These are phyloP conservation scores for Naganishia kalamii DNA, from an alignment of 768 basidiomycete genomes.

Conservation along the genomic window DNA sequence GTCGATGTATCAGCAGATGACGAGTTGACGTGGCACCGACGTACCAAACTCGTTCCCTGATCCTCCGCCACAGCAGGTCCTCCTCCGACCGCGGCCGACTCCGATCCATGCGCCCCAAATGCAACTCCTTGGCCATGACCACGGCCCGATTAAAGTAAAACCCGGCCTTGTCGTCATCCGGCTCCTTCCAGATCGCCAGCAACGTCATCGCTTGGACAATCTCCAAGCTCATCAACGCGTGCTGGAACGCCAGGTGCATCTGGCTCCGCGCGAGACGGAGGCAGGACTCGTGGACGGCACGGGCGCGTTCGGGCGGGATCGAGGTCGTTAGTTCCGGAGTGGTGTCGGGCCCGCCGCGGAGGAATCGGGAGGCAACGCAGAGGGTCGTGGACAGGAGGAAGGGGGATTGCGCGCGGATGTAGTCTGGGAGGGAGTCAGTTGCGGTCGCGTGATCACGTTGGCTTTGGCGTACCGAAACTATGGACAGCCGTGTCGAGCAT, in stretches of 20 bases:
- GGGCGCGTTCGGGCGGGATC: constrained; percentile 26
- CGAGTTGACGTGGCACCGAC: too few relatives aligned
- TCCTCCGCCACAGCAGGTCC: constrained; percentile 22
- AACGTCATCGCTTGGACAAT: constrained; percentile 27
- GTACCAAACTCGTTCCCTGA: constrained; percentile 27
- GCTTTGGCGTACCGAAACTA: constrained; percentile 18
- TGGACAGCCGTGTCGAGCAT: constrained; percentile 26
- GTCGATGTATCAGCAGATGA: neutral
- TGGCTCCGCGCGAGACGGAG: constrained; percentile 28
- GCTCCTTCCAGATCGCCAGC: constrained; percentile 30
- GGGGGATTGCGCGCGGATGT: constrained; percentile 22
- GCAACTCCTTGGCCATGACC: constrained; percentile 27
- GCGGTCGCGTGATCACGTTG: neutral
- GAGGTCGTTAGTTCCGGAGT: constrained; percentile 13
- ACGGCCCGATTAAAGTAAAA: constrained; percentile 29
- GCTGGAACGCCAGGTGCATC: constrained; percentile 26
- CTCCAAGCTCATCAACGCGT: constrained; percentile 26
- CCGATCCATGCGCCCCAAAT: constrained; percentile 26
- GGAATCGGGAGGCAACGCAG: constrained; percentile 29
- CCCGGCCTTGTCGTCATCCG: constrained; percentile 33
- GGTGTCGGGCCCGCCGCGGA: constrained; percentile 21
- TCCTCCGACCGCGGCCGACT: constrained; percentile 15
- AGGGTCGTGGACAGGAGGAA: constrained; percentile 30
- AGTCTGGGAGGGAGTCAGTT: constrained; percentile 8
- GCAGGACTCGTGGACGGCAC: constrained; percentile 29